phyloP scores from a whole-genome alignment of 768 basidiomycete species.

The Trametes sanguinea region DNA sequence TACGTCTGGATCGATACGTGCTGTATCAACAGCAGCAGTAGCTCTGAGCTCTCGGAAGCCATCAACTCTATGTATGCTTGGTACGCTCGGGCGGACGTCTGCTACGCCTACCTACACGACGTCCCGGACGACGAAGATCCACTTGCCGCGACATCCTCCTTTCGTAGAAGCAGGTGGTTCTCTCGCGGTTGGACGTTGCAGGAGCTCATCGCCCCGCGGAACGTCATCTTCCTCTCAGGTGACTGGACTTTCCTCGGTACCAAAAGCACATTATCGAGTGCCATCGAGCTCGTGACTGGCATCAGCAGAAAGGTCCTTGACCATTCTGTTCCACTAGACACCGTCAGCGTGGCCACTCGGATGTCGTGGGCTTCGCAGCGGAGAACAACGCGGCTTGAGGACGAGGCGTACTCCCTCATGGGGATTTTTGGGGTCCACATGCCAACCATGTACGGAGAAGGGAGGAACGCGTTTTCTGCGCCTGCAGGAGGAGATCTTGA shows the following conservation, averaged over 20 bases:
- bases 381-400: conserved; percentile 12
- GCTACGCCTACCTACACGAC: conserved; percentile 18
- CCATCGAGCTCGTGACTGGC: conserved; percentile 6
- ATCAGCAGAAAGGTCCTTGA: conserved; percentile 12
- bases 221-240: conserved; percentile 3
- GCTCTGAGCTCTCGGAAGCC: conserved; percentile 15
- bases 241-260: conserved; percentile 15
- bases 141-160: neutral
- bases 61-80: conserved; percentile 15
- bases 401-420: conserved; percentile 21
- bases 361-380: conserved; percentile 21
- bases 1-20: conserved; percentile 17
- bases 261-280: conserved; percentile 2
- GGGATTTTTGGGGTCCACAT: conserved; percentile 20
- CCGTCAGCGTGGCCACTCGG: neutral
- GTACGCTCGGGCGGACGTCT: conserved; percentile 9
- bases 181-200: conserved; percentile 3
- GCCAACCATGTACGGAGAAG: conserved; percentile 20
- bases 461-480: conserved; percentile 11
- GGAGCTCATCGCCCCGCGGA: conserved; percentile 16
- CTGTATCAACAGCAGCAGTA: conserved; percentile 16
- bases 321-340: neutral
- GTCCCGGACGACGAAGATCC: neutral
- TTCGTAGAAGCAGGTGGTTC: neutral
- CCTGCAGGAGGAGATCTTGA: conserved; percentile 19